Conservation (phyloP, 2,329 filamentous ascomycete species). For the Colletotrichum tropicale region DNA sequence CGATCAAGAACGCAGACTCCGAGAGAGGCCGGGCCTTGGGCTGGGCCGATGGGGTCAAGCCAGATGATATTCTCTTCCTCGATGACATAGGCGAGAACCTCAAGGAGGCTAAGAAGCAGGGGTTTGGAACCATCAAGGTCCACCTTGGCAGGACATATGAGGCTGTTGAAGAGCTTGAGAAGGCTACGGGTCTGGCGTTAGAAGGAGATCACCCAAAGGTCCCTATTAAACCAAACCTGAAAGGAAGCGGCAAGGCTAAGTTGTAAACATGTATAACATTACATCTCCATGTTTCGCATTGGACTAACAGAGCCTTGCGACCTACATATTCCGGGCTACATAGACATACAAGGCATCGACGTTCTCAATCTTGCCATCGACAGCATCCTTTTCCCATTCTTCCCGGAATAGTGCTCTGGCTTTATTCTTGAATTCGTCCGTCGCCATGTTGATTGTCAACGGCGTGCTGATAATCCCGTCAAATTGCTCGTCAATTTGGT, state of each 20-base stretch:
- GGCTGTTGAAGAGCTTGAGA: constrained; percentile 83
- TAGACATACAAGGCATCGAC: constrained; percentile 34
- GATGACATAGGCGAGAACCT: constrained; percentile 96
- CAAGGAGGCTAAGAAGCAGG: constrained; percentile 75
- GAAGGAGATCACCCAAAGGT: constrained; percentile 59
- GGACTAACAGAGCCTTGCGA: background rate
- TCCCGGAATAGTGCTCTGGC: constrained; percentile 30
- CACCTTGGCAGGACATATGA: constrained; percentile 76
- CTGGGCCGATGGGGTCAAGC: constrained; percentile 57
- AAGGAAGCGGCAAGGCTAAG: constrained; percentile 43
- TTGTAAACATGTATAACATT: constrained; percentile 36
- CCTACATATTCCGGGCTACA: constrained; percentile 24
- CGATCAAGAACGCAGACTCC: constrained; percentile 52
- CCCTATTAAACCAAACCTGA: constrained; percentile 43
- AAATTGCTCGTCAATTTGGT: constrained; percentile 32
- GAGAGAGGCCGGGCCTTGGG: constrained; percentile 41
- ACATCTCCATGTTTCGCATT: background rate
- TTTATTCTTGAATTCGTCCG: constrained; percentile 25
- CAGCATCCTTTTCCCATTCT: constrained; percentile 32
- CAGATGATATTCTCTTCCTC: constrained; percentile 80
- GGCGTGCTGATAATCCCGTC: constrained; percentile 26
- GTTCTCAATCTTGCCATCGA: constrained; percentile 31
- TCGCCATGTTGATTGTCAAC: constrained; percentile 21
- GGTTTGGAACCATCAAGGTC: constrained; percentile 87
- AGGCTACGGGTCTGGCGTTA: constrained; percentile 70